Evolutionary conservation across 139 green algal genomes (phyloP).

Genomic region (Picochlorum costavermella): DNA sequence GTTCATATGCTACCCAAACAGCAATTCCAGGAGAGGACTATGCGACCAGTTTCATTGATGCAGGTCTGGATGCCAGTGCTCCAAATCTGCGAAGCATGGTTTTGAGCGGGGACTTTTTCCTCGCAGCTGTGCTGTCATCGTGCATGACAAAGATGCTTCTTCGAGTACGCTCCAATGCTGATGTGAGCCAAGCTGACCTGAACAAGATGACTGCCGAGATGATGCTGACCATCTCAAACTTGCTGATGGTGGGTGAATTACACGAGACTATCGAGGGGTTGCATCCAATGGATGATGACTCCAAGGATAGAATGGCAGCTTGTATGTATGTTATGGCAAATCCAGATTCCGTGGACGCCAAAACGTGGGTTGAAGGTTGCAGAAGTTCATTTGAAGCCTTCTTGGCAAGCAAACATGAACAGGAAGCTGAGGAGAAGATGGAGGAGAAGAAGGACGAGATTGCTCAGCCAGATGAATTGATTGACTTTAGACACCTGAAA

Average conservation of each 20-base stretch:
- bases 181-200: constrained; percentile 18
- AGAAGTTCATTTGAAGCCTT: constrained; percentile 64
- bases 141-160: constrained; percentile 88
- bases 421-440: constrained; percentile 58
- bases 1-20: constrained; percentile 91
- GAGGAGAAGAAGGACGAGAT: constrained; percentile 14
- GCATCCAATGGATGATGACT: constrained; percentile 72
- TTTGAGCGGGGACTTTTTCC: constrained; percentile 87
- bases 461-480: constrained; percentile 72
- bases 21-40: constrained; percentile 20
- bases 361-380: constrained; percentile 77
- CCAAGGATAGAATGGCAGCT: constrained; percentile 64
- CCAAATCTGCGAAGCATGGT: constrained; percentile 60
- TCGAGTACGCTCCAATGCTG: constrained; percentile 46
- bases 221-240: constrained; percentile 76
- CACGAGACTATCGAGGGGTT: constrained; percentile 13
- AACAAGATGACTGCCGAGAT: constrained; percentile 49
- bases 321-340: constrained; percentile 55
- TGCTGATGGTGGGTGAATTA: constrained; percentile 76
- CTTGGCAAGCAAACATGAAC: constrained; percentile 56
- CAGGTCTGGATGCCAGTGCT: constrained; percentile 1
- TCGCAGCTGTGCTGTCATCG: constrained; percentile 71
- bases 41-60: constrained; percentile 16
- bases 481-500: constrained; percentile 83
- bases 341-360: constrained; percentile 15